Percentiles rank a stretch among this genome's conserved stretches.
phyloP scores from a whole-genome alignment of 1,284 basidiomycete species.

The Trichosporon sp. region DNA sequence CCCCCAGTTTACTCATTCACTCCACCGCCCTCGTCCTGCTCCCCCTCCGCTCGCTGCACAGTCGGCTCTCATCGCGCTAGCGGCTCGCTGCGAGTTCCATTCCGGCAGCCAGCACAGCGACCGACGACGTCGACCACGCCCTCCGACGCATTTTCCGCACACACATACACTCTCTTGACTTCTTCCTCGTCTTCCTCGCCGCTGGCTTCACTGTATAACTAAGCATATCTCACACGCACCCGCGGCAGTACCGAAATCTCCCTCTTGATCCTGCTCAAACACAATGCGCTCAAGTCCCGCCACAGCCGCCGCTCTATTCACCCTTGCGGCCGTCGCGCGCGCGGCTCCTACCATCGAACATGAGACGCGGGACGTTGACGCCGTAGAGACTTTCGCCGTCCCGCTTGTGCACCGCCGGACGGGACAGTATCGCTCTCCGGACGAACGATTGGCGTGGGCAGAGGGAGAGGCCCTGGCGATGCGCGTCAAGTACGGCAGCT shows the following conservation, averaged over 20 bases:
- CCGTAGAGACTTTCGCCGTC: conserved; percentile 8
- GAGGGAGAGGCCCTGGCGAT: conserved; percentile 27
- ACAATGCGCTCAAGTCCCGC: background rate
- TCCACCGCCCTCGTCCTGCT: background rate
- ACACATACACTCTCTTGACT: background rate
- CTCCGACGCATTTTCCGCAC: too few relatives aligned
- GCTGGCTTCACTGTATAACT: background rate
- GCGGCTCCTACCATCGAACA: conserved; percentile 10
- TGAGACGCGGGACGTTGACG: background rate
- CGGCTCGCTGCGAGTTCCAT: background rate
- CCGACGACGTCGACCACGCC: background rate
- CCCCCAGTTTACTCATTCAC: too few relatives aligned
- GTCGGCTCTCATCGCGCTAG: background rate
- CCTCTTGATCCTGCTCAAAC: background rate
- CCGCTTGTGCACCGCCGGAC: conserved; percentile 17
- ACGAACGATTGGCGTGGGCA: conserved; percentile 31
- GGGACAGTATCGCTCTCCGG: conserved; percentile 24
- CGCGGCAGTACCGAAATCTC: background rate
- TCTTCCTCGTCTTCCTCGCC: background rate
- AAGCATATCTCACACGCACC: background rate
- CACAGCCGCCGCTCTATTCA: background rate
- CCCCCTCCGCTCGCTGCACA: background rate
- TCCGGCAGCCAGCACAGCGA: background rate
- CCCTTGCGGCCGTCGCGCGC: background rate
- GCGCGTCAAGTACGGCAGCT: conserved; percentile 37